Percentiles rank a stretch among this genome's conserved stretches.
phyloP scores from a whole-genome alignment of 1,284 basidiomycete species.

The Retiboletus fuscus region DNA sequence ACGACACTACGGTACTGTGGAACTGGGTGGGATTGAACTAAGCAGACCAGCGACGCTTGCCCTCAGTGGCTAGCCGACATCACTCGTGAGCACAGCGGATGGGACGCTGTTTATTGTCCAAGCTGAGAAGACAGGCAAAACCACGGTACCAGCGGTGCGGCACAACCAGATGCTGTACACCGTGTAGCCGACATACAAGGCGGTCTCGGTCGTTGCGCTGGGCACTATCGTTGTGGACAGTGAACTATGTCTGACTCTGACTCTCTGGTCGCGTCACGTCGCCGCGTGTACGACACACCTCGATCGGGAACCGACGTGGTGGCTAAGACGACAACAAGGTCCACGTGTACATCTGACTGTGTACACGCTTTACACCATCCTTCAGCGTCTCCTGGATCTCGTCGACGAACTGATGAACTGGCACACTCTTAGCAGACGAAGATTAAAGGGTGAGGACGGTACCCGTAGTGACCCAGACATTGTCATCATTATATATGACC shows the following conservation, averaged over 20 bases:
- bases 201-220: slow-evolving; percentile 68
- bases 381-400: slow-evolving; percentile 92
- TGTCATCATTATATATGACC: too few relatives aligned
- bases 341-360: slow-evolving; percentile 87
- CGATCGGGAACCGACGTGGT: slow-evolving; percentile 2
- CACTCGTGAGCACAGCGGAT: slow-evolving; percentile 70
- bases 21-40: slow-evolving; percentile 4
- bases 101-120: slow-evolving; percentile 74
- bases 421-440: slow-evolving; percentile 98
- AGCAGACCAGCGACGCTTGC: slow-evolving; percentile 60
- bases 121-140: slow-evolving; percentile 60
- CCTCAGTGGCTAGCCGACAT: slow-evolving; percentile 79
- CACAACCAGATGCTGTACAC: slow-evolving; percentile 75
- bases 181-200: slow-evolving; percentile 63
- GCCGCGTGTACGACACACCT: background rate
- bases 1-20: background rate
- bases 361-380: slow-evolving; percentile 98
- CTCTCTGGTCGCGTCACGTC: background rate
- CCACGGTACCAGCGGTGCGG: slow-evolving; percentile 74
- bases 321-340: slow-evolving; percentile 76
- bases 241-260: slow-evolving; percentile 62
- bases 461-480: too few relatives aligned
- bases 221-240: slow-evolving; percentile 73
- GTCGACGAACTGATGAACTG: slow-evolving; percentile 98
- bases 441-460: slow-evolving; percentile 96